A percentile compares a stretch with the other conserved stretches of the same genome.
These are phyloP conservation scores for Lactifluus volemus DNA, from an alignment of 768 basidiomycete genomes.

Conservation along the genomic window DNA sequence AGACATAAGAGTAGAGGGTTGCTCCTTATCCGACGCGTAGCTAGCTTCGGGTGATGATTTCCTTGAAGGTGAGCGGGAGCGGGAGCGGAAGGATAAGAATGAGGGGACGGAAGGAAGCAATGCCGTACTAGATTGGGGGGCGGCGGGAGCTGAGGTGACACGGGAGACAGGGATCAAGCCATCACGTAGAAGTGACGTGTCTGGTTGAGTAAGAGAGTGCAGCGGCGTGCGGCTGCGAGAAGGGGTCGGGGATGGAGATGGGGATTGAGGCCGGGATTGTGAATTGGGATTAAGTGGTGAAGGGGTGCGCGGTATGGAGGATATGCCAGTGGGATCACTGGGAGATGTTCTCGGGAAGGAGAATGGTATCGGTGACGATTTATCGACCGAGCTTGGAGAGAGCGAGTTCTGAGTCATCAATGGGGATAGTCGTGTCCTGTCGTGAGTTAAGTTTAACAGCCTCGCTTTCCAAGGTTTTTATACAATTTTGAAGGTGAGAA, in stretches of 20 bases:
- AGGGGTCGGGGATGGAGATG: neutral
- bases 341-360: neutral
- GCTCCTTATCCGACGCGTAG: slow-evolving; percentile 11
- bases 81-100: slow-evolving; percentile 12
- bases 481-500: too few relatives aligned
- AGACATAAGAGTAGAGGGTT: slow-evolving; percentile 3
- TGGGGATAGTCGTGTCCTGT: too few relatives aligned
- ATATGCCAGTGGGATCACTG: neutral
- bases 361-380: neutral
- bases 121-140: neutral
- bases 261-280: slow-evolving; percentile 2
- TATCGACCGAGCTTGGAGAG: neutral
- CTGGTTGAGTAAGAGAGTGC: neutral
- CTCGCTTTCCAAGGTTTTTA: too few relatives aligned
- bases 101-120: slow-evolving; percentile 10
- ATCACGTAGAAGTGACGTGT: neutral
- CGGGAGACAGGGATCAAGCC: slow-evolving; percentile 2
- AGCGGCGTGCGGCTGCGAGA: neutral
- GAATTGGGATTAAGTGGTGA: slow-evolving; percentile 11
- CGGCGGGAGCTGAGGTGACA: slow-evolving; percentile 7
- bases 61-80: slow-evolving; percentile 5
- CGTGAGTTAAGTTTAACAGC: too few relatives aligned
- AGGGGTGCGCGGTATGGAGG: neutral
- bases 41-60: neutral
- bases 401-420: neutral